phyloP scores from a whole-genome alignment of 805 yeast species.

The Monosporozyma unispora region DNA sequence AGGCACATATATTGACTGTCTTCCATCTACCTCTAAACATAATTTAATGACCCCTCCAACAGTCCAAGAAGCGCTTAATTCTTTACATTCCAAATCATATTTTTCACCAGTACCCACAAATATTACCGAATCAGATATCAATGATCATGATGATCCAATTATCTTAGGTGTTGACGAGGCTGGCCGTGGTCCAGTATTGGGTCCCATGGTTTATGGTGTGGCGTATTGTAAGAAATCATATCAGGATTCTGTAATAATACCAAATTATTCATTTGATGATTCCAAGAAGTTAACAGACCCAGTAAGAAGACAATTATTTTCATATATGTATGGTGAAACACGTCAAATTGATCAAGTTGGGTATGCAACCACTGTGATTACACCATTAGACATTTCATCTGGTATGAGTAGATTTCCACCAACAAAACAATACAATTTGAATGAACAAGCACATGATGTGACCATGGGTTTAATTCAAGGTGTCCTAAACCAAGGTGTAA shows the following conservation, averaged over 20 bases:
- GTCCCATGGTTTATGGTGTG: conserved; percentile 95
- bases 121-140: not conserved
- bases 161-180: conserved; percentile 94
- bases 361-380: conserved; percentile 78
- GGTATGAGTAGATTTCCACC: conserved; percentile 74
- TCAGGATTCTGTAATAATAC: conserved; percentile 36
- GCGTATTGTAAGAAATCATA: conserved; percentile 61
- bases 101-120: conserved; percentile 40
- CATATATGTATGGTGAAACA: conserved; percentile 45
- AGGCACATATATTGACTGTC: too few species aligned
- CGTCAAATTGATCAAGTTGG: conserved; percentile 55
- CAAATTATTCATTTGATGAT: conserved; percentile 78
- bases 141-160: conserved; percentile 30
- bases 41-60: conserved; percentile 23
- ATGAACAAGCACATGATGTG: conserved; percentile 94
- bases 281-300: conserved; percentile 78
- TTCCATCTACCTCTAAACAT: not conserved
- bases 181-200: conserved; percentile 95
- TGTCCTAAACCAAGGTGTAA: conserved; percentile 52
- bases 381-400: conserved; percentile 76
- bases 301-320: conserved; percentile 53
- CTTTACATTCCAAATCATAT: conserved; percentile 38
- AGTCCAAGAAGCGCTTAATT: conserved; percentile 14
- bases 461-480: conserved; percentile 71
- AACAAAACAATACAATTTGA: conserved; percentile 50